Evolutionary conservation across 352 stramenopile genomes (phyloP).

Genomic region (Globisporangium recalcitrans): DNA sequence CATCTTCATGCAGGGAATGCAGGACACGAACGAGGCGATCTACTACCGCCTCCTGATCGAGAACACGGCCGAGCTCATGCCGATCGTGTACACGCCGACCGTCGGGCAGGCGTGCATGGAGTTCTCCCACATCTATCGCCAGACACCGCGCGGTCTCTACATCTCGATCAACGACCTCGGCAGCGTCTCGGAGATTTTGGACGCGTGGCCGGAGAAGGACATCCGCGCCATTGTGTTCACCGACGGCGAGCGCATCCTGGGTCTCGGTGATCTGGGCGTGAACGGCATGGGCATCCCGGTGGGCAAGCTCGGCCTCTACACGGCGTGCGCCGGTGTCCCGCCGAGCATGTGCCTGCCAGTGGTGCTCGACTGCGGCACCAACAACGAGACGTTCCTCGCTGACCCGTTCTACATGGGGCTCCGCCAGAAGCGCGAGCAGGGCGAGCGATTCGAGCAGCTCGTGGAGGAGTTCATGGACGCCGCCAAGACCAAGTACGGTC

Average conservation of each 20-base stretch:
- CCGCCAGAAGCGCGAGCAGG: conserved; percentile 82
- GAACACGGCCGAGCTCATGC: conserved; percentile 91
- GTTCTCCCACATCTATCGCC: conserved; percentile 89
- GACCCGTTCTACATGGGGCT: conserved; percentile 95
- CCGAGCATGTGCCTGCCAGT: conserved; percentile 2
- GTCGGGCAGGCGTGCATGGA: conserved; percentile 90
- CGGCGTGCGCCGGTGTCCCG: conserved; percentile 87
- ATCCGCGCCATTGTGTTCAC: conserved; percentile 96
- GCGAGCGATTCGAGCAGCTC: conserved; percentile 90
- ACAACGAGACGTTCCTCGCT: conserved; percentile 91
- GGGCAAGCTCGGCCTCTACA: conserved; percentile 95
- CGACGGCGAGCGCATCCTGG: conserved; percentile 94
- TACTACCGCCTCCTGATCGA: conserved; percentile 91
- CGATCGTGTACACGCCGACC: conserved; percentile 97
- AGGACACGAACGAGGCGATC: conserved; percentile 87
- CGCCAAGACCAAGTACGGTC: conserved; percentile 86
- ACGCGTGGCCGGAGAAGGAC: conserved; percentile 95
- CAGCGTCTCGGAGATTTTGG: conserved; percentile 86
- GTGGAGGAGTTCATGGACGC: conserved; percentile 96
- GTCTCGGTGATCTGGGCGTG: conserved; percentile 94
- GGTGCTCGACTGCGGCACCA: conserved; percentile 18
- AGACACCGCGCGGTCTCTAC: conserved; percentile 90
- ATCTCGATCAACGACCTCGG: conserved; percentile 82
- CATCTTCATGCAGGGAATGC: conserved; percentile 88
- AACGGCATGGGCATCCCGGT: conserved; percentile 99